phyloP scores from a whole-genome alignment of 129 eudicot species.

The Flaveria sonorensis region DNA sequence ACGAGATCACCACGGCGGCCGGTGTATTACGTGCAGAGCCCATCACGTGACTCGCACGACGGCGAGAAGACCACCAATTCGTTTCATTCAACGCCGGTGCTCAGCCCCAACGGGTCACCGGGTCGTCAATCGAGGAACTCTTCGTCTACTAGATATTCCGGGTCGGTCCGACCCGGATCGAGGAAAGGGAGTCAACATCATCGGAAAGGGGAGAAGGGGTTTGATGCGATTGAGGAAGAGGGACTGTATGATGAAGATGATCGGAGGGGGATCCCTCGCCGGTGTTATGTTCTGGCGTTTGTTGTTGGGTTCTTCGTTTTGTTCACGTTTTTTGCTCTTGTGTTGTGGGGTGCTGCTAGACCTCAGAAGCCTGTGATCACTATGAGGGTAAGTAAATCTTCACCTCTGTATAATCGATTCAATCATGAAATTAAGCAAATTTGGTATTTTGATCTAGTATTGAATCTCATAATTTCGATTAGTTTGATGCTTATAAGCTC shows the following conservation, averaged over 20 bases:
- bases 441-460: not conserved
- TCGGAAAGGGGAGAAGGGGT: constrained; percentile 60
- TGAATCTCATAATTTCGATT: not conserved
- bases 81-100: constrained; percentile 91
- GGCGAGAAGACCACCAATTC: constrained; percentile 93
- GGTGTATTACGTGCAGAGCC: constrained; percentile 88
- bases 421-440: not conserved
- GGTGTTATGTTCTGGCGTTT: constrained; percentile 71
- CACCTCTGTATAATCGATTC: not conserved
- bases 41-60: constrained; percentile 95
- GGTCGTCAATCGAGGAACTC: constrained; percentile 91
- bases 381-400: constrained; percentile 59
- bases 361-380: constrained; percentile 80
- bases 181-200: constrained; percentile 60
- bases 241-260: constrained; percentile 74
- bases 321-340: constrained; percentile 72
- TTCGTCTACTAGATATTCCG: constrained; percentile 88
- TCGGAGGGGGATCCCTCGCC: constrained; percentile 46
- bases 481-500: not conserved
- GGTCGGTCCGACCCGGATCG: constrained; percentile 77
- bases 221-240: constrained; percentile 90
- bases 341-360: constrained; percentile 79
- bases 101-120: constrained; percentile 93
- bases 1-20: constrained; percentile 61
- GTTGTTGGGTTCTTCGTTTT: constrained; percentile 67